Evolutionary conservation across 108 stramenopile genomes (phyloP), one percentile per base, ranked within the genome.

Genomic region (Parietichytrium sp.): DNA sequence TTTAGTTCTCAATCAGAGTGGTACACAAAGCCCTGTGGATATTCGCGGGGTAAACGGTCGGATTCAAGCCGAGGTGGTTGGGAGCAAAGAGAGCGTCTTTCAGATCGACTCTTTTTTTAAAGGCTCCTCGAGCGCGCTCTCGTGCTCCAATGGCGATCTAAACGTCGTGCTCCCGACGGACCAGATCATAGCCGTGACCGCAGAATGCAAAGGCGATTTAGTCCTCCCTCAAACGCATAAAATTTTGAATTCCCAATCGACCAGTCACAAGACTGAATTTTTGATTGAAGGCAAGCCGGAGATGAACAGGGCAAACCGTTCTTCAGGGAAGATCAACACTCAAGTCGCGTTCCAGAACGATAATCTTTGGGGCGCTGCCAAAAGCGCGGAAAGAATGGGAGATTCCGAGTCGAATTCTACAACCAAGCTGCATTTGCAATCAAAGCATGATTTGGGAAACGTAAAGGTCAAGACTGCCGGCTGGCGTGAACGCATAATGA

Each of bases 401-500:
- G 61, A 0, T 3, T 16, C 29, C 10, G 38, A 15, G 6, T 33
- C 36, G 13, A 25, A 31, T 27, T 8, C 13, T 16, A 42, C 25
- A 26, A 26, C 54, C n/a, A n/a, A n/a, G n/a, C 54, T 26, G 54
- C 54, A 26, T 26, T 72, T 72, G 15, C 12, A 1, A 72, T 72
- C 42, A 16, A 36, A 6, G 61, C 61, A 6, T 42, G 38, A 0
- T 0, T 6, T n/a, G 20, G 61, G 61, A 10, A 72, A 42, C 6
- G 61, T 27, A 7, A 23, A 16, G 20, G n/a, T 72, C 6, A 42
- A 72, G 61, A 42, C 61, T 20, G 42, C 45, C 15, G 45, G 61
- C 42, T 72, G 61, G 61, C 36, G 36, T 27, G 61, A 72, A n/a
- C 61, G 61, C 10, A 72, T 72, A 33, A 33, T 33, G 0, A 72